Conservation (phyloP, 176 grass and related monocot genomes). For the Bolboschoenus planiculmis region DNA sequence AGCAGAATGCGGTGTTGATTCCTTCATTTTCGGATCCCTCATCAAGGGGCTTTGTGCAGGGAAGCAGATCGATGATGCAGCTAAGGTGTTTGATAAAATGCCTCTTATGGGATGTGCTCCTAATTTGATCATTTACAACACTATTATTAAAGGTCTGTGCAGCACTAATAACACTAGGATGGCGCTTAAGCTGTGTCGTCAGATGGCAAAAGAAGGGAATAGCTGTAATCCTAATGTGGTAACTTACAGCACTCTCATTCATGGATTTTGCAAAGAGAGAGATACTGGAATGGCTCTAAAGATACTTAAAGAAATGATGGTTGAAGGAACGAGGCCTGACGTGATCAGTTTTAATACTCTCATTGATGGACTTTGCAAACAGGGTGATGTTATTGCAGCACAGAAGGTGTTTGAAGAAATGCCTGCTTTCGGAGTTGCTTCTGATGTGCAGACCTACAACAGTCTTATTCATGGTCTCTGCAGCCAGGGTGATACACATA, state of each 20-base stretch:
- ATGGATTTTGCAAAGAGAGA: background rate
- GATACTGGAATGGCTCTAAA: background rate
- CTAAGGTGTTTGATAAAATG: background rate
- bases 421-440: background rate
- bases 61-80: background rate
- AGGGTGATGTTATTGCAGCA: background rate
- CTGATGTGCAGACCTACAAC: background rate
- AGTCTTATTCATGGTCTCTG: background rate
- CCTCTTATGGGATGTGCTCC: background rate
- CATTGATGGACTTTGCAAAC: background rate
- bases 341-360: background rate
- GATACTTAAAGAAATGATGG: background rate
- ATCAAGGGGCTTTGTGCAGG: background rate
- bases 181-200: background rate
- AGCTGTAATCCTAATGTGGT: background rate
- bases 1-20: background rate
- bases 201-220: background rate
- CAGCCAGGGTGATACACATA: background rate
- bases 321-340: background rate
- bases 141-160: background rate
- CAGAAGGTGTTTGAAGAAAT: no score
- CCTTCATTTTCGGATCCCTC: background rate
- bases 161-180: background rate
- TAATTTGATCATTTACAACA: background rate
- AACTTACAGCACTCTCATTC: background rate